Conservation (phyloP, 768 basidiomycete genomes). For the Hericium alpestre region DNA sequence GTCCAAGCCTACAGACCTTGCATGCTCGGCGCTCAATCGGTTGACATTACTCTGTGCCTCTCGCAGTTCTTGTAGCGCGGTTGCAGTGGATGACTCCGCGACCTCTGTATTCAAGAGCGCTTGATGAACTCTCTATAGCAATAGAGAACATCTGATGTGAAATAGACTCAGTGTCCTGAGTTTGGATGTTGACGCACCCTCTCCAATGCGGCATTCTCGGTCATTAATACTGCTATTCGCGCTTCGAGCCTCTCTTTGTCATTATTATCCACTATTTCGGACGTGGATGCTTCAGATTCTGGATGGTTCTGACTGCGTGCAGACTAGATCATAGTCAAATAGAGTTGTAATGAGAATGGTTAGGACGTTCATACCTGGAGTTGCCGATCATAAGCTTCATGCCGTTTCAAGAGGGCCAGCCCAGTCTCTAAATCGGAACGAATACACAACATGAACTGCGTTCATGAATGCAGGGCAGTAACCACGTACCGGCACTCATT, state of each 20-base stretch:
- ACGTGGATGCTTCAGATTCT: constrained; percentile 1
- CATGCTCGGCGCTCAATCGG: constrained; percentile 58
- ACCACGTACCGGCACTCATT: constrained; percentile 72
- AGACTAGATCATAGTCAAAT: constrained; percentile 1
- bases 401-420: constrained; percentile 74
- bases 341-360: not conserved
- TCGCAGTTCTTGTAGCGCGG: constrained; percentile 61
- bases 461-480: not conserved
- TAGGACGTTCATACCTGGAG: constrained; percentile 40
- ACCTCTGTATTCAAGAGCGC: constrained; percentile 75
- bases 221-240: constrained; percentile 27
- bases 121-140: constrained; percentile 57
- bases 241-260: constrained; percentile 20
- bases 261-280: not conserved
- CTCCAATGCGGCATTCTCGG: constrained; percentile 53
- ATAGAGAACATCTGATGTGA: not conserved
- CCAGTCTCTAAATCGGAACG: constrained; percentile 57
- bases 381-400: constrained; percentile 75
- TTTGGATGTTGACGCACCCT: constrained; percentile 31
- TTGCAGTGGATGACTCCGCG: constrained; percentile 68
- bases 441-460: not conserved
- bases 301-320: constrained; percentile 11
- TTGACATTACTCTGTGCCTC: constrained; percentile 59
- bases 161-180: not conserved
- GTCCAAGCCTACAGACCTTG: constrained; percentile 63